phyloP scores from a whole-genome alignment of 1,284 basidiomycete species.

The Leccinum solheimii region DNA sequence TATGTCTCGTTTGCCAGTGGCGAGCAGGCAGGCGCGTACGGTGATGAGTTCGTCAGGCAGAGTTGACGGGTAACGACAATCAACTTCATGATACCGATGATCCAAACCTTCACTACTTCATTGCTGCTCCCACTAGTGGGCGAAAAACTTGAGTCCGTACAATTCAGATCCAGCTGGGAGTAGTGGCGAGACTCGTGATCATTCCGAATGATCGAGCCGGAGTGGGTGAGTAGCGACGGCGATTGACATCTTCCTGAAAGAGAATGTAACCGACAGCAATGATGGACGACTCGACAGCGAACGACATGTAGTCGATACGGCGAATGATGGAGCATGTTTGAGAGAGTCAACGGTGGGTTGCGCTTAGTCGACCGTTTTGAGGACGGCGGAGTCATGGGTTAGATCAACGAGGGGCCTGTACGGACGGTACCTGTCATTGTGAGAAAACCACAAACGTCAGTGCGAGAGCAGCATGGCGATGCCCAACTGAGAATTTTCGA shows the following conservation, averaged over 20 bases:
- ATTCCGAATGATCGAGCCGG: constrained; percentile 40
- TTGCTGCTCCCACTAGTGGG: background rate
- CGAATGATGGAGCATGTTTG: too few relatives aligned
- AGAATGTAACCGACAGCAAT: too few relatives aligned
- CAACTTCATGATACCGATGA: background rate
- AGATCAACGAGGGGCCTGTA: constrained; percentile 8
- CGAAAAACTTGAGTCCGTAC: constrained; percentile 31
- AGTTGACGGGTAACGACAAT: background rate
- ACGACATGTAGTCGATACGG: too few relatives aligned
- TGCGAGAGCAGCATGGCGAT: background rate
- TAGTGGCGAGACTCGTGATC: constrained; percentile 39
- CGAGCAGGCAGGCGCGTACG: background rate
- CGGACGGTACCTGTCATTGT: constrained; percentile 26
- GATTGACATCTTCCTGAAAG: too few relatives aligned
- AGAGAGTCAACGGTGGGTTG: constrained; percentile 18
- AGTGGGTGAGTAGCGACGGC: constrained; percentile 23
- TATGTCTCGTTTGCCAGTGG: background rate
- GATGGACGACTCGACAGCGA: too few relatives aligned
- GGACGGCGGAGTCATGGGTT: background rate
- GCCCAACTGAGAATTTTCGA: background rate
- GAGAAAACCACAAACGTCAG: constrained; percentile 31
- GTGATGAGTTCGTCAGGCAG: background rate
- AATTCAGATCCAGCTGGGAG: constrained; percentile 44
- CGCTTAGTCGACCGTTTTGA: background rate
- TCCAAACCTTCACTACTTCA: background rate